Percentiles rank a stretch among this genome's conserved stretches.
phyloP scores from a whole-genome alignment of 441 rosid genomes.

The Populus hybrid region DNA sequence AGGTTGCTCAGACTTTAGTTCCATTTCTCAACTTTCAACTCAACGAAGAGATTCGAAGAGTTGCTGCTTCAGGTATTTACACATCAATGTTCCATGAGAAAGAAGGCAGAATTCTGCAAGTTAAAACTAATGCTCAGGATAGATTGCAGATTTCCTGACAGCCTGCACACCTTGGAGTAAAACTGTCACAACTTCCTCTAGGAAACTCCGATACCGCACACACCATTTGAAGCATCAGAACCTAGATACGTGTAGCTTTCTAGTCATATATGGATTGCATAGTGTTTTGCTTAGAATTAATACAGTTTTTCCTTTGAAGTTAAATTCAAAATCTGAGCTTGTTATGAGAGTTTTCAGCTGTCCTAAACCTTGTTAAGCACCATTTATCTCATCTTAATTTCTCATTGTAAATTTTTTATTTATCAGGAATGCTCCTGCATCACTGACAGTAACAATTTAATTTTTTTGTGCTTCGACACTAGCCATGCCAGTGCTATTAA shows the following conservation, averaged over 20 bases:
- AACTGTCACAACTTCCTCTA: neutral
- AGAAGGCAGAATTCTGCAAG: too few relatives aligned
- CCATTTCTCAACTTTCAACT: conserved; percentile 5
- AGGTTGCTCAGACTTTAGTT: conserved; percentile 19
- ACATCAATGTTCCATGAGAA: neutral
- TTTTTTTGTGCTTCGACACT: neutral
- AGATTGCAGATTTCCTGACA: too few relatives aligned
- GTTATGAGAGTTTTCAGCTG: too few relatives aligned
- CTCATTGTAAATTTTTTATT: neutral
- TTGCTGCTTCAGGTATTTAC: conserved; percentile 1
- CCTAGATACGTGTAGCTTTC: neutral
- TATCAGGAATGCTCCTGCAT: neutral
- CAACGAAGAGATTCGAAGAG: neutral
- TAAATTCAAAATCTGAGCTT: neutral
- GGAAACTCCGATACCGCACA: neutral
- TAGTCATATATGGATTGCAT: too few relatives aligned
- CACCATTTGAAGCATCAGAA: neutral
- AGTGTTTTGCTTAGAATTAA: too few relatives aligned
- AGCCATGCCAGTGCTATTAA: conserved; percentile 18
- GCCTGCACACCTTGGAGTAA: neutral
- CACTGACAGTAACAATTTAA: neutral
- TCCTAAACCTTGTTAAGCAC: neutral
- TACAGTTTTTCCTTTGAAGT: too few relatives aligned
- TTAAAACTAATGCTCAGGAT: too few relatives aligned
- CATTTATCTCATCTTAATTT: neutral